These are phyloP conservation scores for Penicillium psychrofluorescens DNA, from an alignment of 495 filamentous ascomycete genomes.

Conservation along the genomic window DNA sequence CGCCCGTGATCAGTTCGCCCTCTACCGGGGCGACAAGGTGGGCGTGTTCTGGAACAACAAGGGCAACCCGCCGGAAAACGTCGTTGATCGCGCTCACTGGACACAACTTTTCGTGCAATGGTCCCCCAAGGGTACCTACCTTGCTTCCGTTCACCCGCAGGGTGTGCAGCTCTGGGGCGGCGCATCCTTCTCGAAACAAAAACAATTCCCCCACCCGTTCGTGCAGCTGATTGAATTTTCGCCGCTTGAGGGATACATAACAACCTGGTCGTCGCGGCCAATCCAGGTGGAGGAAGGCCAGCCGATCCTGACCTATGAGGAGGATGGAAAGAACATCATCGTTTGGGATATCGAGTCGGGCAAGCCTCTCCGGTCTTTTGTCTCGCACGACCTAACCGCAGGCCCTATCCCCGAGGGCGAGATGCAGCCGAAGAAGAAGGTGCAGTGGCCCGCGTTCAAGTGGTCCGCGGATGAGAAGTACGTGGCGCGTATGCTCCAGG, in stretches of 20 bases:
- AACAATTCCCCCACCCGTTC: conserved; percentile 87
- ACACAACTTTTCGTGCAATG: conserved; percentile 96
- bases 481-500: conserved; percentile 83
- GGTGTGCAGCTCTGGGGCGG: conserved; percentile 98
- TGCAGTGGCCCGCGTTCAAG: conserved; percentile 98
- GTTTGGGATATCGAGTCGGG: conserved; percentile 94
- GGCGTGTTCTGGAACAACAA: conserved; percentile 98
- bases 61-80: conserved; percentile 76
- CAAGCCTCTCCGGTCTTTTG: conserved; percentile 86
- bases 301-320: conserved; percentile 66
- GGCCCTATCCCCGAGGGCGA: conserved; percentile 46
- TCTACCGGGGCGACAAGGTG: conserved; percentile 83
- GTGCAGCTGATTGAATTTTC: conserved; percentile 97
- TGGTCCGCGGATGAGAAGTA: conserved; percentile 98
- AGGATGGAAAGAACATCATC: conserved; percentile 98
- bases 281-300: conserved; percentile 88
- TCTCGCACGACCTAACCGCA: conserved; percentile 68
- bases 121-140: conserved; percentile 89
- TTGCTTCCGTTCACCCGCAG: conserved; percentile 89
- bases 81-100: conserved; percentile 89
- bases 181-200: conserved; percentile 77
- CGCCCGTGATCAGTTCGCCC: conserved; percentile 87
- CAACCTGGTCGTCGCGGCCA: conserved; percentile 91
- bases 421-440: conserved; percentile 80
- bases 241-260: conserved; percentile 84